Conservation (phyloP, 371 early-diverging fungal genomes). For the Blastocladiella emersonii region DNA sequence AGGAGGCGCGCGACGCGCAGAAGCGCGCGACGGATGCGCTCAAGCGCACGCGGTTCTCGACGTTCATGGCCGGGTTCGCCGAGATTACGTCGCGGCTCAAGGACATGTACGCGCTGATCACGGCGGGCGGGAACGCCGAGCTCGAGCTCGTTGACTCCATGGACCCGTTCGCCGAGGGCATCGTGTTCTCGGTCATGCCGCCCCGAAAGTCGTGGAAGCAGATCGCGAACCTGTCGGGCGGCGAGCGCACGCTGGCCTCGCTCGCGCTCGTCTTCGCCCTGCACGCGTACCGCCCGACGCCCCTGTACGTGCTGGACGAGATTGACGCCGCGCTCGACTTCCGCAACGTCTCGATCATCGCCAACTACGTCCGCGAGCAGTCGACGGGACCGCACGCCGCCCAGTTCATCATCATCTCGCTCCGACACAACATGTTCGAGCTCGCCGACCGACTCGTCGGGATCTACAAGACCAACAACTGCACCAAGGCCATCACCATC, state of each 20-base stretch:
- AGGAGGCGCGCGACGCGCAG: constrained; percentile 51
- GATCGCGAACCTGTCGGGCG: constrained; percentile 97
- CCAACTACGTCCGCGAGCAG: constrained; percentile 96
- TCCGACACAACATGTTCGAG: constrained; percentile 99
- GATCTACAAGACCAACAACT: constrained; percentile 94
- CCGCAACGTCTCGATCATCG: constrained; percentile 98
- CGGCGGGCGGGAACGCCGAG: constrained; percentile 99
- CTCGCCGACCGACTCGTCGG: constrained; percentile 95
- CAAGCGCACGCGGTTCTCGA: constrained; percentile 65
- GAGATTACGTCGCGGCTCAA: constrained; percentile 89
- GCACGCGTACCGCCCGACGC: constrained; percentile 98
- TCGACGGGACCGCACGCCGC: constrained; percentile 52
- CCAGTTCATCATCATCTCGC: constrained; percentile 98
- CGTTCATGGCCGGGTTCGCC: constrained; percentile 96
- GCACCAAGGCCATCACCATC: constrained; percentile 38
- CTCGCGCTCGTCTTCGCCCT: constrained; percentile 98
- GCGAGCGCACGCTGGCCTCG: constrained; percentile 96
- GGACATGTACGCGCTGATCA: constrained; percentile 98
- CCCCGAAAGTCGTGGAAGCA: constrained; percentile 99
- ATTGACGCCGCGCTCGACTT: constrained; percentile 99
- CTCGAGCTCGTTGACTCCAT: constrained; percentile 98
- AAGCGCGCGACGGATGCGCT: constrained; percentile 61
- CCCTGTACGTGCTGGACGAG: constrained; percentile 99
- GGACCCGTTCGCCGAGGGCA: constrained; percentile 99
- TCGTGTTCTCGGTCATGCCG: constrained; percentile 98